phyloP scores from a whole-genome alignment of 2,329 filamentous ascomycete genomes.

The Cladosporium colombiae region DNA sequence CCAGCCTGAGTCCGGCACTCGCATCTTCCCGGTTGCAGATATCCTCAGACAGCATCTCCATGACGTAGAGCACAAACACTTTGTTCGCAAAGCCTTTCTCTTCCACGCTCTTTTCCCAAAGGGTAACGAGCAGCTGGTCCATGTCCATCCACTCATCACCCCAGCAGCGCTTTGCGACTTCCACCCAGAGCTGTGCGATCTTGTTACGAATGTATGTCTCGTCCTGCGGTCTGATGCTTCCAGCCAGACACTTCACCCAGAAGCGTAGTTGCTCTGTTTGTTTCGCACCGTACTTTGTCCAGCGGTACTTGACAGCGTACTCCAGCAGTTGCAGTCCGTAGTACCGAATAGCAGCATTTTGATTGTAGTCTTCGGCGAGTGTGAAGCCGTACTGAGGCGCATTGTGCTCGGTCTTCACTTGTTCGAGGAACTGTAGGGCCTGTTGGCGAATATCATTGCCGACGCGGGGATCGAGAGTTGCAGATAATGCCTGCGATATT shows the following conservation, averaged over 20 bases:
- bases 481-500: slow-evolving; percentile 81
- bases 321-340: slow-evolving; percentile 92
- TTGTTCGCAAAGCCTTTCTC: slow-evolving; percentile 62
- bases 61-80: slow-evolving; percentile 81
- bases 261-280: slow-evolving; percentile 69
- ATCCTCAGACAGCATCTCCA: slow-evolving; percentile 92
- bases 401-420: slow-evolving; percentile 74
- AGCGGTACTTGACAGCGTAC: slow-evolving; percentile 82
- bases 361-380: slow-evolving; percentile 72
- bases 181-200: slow-evolving; percentile 90
- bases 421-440: slow-evolving; percentile 82
- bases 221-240: slow-evolving; percentile 69
- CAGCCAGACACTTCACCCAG: slow-evolving; percentile 78
- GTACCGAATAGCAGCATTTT: slow-evolving; percentile 82
- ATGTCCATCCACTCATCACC: slow-evolving; percentile 84
- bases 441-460: slow-evolving; percentile 78
- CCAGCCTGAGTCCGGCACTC: slow-evolving; percentile 78
- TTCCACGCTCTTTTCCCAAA: slow-evolving; percentile 62
- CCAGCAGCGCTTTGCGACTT: slow-evolving; percentile 92
- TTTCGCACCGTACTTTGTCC: slow-evolving; percentile 69
- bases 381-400: slow-evolving; percentile 83
- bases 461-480: slow-evolving; percentile 81
- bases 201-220: slow-evolving; percentile 88
- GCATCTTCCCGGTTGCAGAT: slow-evolving; percentile 87
- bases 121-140: slow-evolving; percentile 76